A percentile compares a stretch with the other conserved stretches of the same genome.
Evolutionary conservation across 768 basidiomycete genomes (phyloP).

Genomic region (Tremella fuciformis): DNA sequence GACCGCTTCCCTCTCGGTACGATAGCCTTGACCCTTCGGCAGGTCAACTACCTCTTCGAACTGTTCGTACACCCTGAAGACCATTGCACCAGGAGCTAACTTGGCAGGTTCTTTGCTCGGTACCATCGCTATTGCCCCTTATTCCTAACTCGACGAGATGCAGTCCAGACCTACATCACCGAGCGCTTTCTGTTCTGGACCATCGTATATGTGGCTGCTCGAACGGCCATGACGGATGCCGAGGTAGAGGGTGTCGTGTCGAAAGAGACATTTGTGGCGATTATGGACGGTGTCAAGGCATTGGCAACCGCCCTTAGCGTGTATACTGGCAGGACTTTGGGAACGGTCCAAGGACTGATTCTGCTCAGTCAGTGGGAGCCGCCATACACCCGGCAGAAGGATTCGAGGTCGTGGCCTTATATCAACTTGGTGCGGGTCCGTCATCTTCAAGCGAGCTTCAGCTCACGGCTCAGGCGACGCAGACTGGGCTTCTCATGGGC

Average conservation of each 20-base stretch:
- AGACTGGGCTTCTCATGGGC: slow-evolving; percentile 1
- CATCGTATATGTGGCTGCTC: slow-evolving; percentile 1
- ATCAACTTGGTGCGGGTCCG: neutral
- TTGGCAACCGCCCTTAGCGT: neutral
- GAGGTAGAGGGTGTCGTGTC: neutral
- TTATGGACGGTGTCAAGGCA: slow-evolving; percentile 1
- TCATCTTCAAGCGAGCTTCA: neutral
- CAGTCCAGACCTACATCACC: slow-evolving; percentile 2
- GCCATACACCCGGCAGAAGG: neutral
- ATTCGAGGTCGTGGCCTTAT: slow-evolving; percentile 1
- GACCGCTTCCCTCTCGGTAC: neutral
- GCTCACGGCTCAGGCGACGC: neutral
- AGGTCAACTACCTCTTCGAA: neutral
- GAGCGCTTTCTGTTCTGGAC: slow-evolving; percentile 1
- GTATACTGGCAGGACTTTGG: neutral
- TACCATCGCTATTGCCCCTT: slow-evolving; percentile 2
- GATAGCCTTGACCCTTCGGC: neutral
- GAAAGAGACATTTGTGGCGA: neutral
- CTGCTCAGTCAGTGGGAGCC: neutral
- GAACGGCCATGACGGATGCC: neutral
- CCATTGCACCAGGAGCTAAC: neutral
- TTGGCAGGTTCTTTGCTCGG: neutral
- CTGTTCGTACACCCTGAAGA: neutral
- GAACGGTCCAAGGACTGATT: neutral
- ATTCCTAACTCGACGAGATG: neutral